Percentiles rank a stretch among this genome's conserved stretches.
Conservation (phyloP, 345 rosid species). For the Aquilaria malaccensis region DNA sequence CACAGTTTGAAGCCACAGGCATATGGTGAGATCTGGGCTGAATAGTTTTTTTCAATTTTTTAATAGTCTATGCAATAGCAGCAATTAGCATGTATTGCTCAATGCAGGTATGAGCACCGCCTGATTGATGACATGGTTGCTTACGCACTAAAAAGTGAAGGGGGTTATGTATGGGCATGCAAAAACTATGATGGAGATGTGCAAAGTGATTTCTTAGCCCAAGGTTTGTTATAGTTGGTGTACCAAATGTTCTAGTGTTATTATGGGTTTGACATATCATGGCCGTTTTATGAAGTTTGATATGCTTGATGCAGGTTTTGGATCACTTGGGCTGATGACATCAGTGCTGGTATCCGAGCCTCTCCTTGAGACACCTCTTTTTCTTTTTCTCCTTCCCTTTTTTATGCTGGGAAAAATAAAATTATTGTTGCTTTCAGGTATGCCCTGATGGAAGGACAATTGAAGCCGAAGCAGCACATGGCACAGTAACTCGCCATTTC, state of each 20-base stretch:
- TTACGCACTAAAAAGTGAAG: conserved; percentile 84
- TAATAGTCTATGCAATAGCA: conserved; percentile 8
- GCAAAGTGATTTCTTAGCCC: conserved; percentile 97
- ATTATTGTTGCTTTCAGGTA: conserved; percentile 34
- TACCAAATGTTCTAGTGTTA: background rate
- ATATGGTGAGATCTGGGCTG: conserved; percentile 54
- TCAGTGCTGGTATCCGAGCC: conserved; percentile 65
- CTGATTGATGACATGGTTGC: conserved; percentile 99
- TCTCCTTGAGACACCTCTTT: background rate
- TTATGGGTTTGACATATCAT: background rate
- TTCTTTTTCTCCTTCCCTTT: background rate
- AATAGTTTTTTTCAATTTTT: conserved; percentile 2
- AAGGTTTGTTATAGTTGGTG: conserved; percentile 41
- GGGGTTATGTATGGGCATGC: conserved; percentile 98
- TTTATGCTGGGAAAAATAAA: conserved; percentile 2
- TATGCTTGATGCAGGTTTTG: conserved; percentile 56
- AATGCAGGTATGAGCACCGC: conserved; percentile 86
- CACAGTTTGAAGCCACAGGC: conserved; percentile 81
- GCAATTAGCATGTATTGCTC: conserved; percentile 5
- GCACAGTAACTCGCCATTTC: conserved; percentile 81
- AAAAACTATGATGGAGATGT: conserved; percentile 98
- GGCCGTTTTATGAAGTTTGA: conserved; percentile 6
- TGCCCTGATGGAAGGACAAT: conserved; percentile 93
- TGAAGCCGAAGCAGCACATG: conserved; percentile 89
- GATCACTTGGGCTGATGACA: conserved; percentile 97